Conservation (phyloP, 257 asterid species). For the Leptodermis oblonga region DNA sequence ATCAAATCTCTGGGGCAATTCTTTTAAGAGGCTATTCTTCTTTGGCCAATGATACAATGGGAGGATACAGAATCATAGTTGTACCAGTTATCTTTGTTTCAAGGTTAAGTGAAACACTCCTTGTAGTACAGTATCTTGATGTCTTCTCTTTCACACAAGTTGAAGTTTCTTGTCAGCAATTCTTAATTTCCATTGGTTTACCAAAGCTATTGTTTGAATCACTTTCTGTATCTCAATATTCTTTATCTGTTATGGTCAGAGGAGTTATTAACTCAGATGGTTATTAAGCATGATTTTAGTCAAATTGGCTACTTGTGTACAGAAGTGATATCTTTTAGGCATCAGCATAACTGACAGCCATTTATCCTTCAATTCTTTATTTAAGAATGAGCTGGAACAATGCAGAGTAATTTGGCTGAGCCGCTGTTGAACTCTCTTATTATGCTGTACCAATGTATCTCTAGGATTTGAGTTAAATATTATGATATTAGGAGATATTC, state of each 20-base stretch:
- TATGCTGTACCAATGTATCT: not conserved
- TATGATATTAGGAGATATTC: no score
- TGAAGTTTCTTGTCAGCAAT: conserved; percentile 1
- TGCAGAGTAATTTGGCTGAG: not conserved
- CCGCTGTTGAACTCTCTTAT: no score
- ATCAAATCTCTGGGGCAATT: conserved; percentile 85
- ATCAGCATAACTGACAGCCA: not conserved
- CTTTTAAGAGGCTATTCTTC: conserved; percentile 84
- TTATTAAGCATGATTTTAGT: not conserved
- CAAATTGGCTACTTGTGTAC: not conserved
- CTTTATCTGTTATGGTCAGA: not conserved
- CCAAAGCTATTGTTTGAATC: not conserved
- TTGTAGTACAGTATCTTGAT: conserved; percentile 6
- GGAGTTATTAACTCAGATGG: not conserved
- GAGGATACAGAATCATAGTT: conserved; percentile 68
- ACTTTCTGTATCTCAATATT: not conserved
- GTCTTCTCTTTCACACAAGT: conserved; percentile 1
- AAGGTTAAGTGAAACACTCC: conserved; percentile 47
- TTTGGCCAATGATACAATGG: conserved; percentile 74
- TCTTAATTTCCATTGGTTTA: not conserved
- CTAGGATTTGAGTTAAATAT: not conserved
- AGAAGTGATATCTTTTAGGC: not conserved
- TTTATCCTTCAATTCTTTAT: not conserved
- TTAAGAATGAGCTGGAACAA: not conserved
- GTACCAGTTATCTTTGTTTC: conserved; percentile 89